These are phyloP conservation scores for Psophocarpus tetragonolobus DNA, from an alignment of 306 rosid genomes.

Conservation along the genomic window DNA sequence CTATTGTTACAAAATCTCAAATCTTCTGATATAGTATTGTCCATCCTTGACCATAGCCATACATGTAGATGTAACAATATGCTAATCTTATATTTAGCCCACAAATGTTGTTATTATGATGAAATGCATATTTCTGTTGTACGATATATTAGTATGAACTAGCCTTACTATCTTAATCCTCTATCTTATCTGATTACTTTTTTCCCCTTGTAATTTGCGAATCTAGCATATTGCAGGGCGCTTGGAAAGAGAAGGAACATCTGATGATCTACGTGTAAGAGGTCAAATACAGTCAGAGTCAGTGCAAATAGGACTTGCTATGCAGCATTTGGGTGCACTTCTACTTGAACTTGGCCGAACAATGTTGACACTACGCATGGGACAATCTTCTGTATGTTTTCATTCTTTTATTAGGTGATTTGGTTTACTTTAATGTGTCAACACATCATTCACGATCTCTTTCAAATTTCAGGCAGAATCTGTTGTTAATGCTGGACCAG, in stretches of 20 bases:
- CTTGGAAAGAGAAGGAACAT: constrained; percentile 74
- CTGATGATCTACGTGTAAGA: constrained; percentile 59
- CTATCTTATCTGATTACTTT: constrained; percentile 36
- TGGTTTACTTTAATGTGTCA: constrained; percentile 27
- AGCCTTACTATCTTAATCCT: constrained; percentile 18
- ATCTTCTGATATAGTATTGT: neutral
- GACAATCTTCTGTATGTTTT: constrained; percentile 76
- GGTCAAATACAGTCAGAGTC: constrained; percentile 84
- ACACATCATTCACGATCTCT: constrained; percentile 22
- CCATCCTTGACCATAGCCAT: neutral
- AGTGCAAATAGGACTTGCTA: constrained; percentile 68
- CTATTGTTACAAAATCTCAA: neutral
- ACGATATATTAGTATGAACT: constrained; percentile 10
- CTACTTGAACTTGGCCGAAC: constrained; percentile 97
- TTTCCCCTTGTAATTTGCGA: constrained; percentile 52
- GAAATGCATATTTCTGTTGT: neutral
- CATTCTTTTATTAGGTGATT: constrained; percentile 29
- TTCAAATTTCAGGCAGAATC: constrained; percentile 71
- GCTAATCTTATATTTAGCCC: neutral
- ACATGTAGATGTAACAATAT: neutral
- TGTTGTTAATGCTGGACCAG: constrained; percentile 89
- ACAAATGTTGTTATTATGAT: constrained; percentile 7
- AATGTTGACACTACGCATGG: constrained; percentile 89
- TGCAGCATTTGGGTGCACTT: constrained; percentile 92
- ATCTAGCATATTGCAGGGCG: constrained; percentile 91